Percentiles rank a stretch among this genome's conserved stretches.
phyloP scores from a whole-genome alignment of 768 basidiomycete species.

The Tulasnella sp. region DNA sequence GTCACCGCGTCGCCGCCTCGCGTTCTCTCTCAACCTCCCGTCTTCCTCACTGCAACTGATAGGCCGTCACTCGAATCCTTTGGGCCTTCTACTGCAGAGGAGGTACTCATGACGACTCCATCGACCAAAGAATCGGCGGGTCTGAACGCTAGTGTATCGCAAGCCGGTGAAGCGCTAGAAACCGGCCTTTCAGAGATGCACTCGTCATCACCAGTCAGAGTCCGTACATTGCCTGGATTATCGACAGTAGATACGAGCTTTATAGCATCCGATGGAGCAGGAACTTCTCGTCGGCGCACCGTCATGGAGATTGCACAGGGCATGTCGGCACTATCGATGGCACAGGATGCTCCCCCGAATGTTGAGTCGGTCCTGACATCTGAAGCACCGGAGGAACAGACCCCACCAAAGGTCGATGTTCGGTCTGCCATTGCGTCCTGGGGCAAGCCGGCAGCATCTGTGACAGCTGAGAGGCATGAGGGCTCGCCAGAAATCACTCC shows the following conservation, averaged over 20 bases:
- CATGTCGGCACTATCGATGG: constrained; percentile 31
- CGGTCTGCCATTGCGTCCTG: constrained; percentile 17
- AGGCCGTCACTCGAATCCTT: too few species aligned
- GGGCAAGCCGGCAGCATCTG: constrained; percentile 3
- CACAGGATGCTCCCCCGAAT: constrained; percentile 9
- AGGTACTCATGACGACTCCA: not conserved
- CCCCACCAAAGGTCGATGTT: constrained; percentile 16
- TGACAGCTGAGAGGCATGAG: not conserved
- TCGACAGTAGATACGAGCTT: constrained; percentile 14
- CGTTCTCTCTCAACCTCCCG: too few species aligned
- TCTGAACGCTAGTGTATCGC: not conserved
- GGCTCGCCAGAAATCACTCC: not conserved
- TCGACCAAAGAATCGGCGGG: not conserved
- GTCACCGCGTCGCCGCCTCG: too few species aligned
- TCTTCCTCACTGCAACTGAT: too few species aligned
- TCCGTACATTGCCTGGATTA: constrained; percentile 30
- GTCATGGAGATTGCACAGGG: constrained; percentile 73
- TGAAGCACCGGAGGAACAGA: constrained; percentile 12
- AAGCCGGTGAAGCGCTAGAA: not conserved
- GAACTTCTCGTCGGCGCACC: constrained; percentile 24
- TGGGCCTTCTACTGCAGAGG: not conserved
- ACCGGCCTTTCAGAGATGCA: not conserved
- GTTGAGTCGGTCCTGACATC: not conserved
- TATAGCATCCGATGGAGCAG: not conserved
- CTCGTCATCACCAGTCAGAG: constrained; percentile 16